Evolutionary conservation across 2,329 filamentous ascomycete genomes (phyloP).

Genomic region (Penicillium sp.): DNA sequence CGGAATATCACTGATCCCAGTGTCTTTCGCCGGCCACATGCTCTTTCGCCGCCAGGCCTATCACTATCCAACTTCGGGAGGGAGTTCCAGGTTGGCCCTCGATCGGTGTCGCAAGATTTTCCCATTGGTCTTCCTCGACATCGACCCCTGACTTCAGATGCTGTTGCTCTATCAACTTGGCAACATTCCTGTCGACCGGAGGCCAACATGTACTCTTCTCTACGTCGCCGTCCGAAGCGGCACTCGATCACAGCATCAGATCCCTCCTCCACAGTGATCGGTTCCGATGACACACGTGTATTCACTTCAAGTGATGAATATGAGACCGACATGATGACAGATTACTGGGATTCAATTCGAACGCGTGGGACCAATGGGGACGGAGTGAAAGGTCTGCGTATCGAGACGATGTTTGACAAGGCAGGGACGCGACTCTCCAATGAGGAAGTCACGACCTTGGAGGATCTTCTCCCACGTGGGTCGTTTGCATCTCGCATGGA

Average conservation of each 20-base stretch:
- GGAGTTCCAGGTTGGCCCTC: slow-evolving; percentile 14
- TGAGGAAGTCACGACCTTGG: slow-evolving; percentile 46
- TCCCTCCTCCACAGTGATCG: slow-evolving; percentile 58
- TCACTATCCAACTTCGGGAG: slow-evolving; percentile 13
- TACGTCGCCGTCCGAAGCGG: slow-evolving; percentile 48
- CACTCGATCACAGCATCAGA: slow-evolving; percentile 59
- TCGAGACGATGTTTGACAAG: slow-evolving; percentile 65
- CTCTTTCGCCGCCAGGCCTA: slow-evolving; percentile 29
- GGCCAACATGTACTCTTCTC: slow-evolving; percentile 20
- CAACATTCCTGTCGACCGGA: slow-evolving; percentile 25
- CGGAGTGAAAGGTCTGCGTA: slow-evolving; percentile 56
- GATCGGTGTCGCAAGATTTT: slow-evolving; percentile 29
- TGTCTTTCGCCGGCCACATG: slow-evolving; percentile 37
- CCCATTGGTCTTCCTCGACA: slow-evolving; percentile 22
- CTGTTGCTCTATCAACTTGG: slow-evolving; percentile 29
- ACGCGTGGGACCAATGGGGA: slow-evolving; percentile 57
- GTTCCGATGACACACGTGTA: slow-evolving; percentile 60
- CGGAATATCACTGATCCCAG: slow-evolving; percentile 44
- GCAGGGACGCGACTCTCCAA: slow-evolving; percentile 40
- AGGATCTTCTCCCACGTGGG: slow-evolving; percentile 50
- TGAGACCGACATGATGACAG: slow-evolving; percentile 61
- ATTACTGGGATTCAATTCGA: slow-evolving; percentile 64
- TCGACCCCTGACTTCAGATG: slow-evolving; percentile 29
- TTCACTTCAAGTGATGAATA: slow-evolving; percentile 61
- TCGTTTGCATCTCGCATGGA: slow-evolving; percentile 38